A percentile compares a stretch with the other conserved stretches of the same genome.
phyloP scores from a whole-genome alignment of 768 basidiomycete genomes.

The Phanerodontia chrysosporium region DNA sequence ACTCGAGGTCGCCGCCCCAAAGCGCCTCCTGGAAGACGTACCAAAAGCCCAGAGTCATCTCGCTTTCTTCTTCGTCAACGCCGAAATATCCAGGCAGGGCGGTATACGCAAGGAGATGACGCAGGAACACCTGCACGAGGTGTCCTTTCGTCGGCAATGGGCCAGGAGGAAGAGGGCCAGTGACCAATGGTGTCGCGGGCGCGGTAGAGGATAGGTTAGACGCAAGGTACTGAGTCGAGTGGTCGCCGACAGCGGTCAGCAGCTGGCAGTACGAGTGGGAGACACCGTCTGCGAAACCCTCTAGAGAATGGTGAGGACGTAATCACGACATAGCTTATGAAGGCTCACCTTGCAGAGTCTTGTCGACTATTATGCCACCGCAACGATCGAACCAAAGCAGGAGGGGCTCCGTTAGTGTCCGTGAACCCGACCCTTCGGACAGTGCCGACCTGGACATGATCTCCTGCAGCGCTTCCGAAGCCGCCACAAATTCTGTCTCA shows the following conservation, averaged over 20 bases:
- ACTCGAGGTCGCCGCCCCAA: constrained; percentile 51
- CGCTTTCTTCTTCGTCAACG: constrained; percentile 83
- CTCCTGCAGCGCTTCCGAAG: constrained; percentile 73
- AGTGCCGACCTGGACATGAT: constrained; percentile 73
- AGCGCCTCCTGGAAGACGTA: constrained; percentile 86
- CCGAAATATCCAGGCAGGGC: constrained; percentile 73
- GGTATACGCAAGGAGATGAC: constrained; percentile 68
- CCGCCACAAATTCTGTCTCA: constrained; percentile 53
- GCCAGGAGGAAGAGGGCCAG: constrained; percentile 15
- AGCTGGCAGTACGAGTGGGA: constrained; percentile 78
- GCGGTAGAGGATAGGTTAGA: constrained; percentile 52
- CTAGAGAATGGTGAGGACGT: constrained; percentile 14
- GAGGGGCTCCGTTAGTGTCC: constrained; percentile 79
- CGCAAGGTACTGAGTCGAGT: constrained; percentile 77
- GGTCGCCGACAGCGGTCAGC: constrained; percentile 78
- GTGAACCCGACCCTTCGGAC: constrained; percentile 62
- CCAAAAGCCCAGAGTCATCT: constrained; percentile 86
- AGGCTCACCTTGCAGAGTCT: constrained; percentile 32
- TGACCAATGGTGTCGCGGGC: constrained; percentile 28
- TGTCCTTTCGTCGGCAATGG: constrained; percentile 20
- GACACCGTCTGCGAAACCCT: constrained; percentile 47
- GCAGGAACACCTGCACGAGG: constrained; percentile 62
- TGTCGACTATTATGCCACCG: constrained; percentile 45
- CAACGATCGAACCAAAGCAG: constrained; percentile 68
- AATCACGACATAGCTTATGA: background rate